Conservation (phyloP, 23 red algal genomes). For the Rhodosorus marinus region DNA sequence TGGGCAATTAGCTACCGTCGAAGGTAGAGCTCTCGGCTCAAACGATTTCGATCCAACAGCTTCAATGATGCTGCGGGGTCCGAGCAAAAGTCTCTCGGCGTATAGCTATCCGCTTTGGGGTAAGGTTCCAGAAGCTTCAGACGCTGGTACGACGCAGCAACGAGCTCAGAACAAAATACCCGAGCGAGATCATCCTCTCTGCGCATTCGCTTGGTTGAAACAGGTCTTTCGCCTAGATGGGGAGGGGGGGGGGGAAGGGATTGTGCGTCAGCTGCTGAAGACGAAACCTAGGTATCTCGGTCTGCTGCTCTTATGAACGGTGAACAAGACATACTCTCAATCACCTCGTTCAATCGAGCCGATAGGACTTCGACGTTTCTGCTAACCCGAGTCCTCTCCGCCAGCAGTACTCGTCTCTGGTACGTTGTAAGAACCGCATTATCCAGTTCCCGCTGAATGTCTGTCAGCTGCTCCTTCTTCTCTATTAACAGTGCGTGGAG, state of each 20-base stretch:
- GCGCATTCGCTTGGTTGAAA: too few relatives aligned
- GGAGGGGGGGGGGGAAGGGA: too few relatives aligned
- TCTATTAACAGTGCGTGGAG: conserved; percentile 79
- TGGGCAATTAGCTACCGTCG: conserved; percentile 2
- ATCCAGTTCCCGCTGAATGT: conserved; percentile 63
- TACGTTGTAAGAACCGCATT: conserved; percentile 63
- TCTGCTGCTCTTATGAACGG: too few relatives aligned
- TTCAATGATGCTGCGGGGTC: conserved; percentile 55
- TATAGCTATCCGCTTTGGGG: conserved; percentile 70
- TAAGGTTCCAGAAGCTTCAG: conserved; percentile 60
- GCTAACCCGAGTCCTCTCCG: conserved; percentile 36
- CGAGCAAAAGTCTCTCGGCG: conserved; percentile 79
- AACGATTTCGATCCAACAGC: conserved; percentile 38
- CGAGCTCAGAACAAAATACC: conserved; percentile 97
- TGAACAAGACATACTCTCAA: not conserved
- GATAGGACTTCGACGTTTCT: conserved; percentile 23
- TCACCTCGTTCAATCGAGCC: conserved; percentile 11
- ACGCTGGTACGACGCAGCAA: conserved; percentile 89
- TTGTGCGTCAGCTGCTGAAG: too few relatives aligned
- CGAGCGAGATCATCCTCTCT: conserved; percentile 56
- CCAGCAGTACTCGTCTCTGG: conserved; percentile 42
- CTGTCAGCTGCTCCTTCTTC: conserved; percentile 37
- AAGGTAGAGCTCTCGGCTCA: conserved; percentile 50
- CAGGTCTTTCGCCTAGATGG: too few relatives aligned
- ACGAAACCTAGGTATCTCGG: too few relatives aligned